Conservation (phyloP, 495 filamentous ascomycete species). For the Lasiosphaeria ovina region DNA sequence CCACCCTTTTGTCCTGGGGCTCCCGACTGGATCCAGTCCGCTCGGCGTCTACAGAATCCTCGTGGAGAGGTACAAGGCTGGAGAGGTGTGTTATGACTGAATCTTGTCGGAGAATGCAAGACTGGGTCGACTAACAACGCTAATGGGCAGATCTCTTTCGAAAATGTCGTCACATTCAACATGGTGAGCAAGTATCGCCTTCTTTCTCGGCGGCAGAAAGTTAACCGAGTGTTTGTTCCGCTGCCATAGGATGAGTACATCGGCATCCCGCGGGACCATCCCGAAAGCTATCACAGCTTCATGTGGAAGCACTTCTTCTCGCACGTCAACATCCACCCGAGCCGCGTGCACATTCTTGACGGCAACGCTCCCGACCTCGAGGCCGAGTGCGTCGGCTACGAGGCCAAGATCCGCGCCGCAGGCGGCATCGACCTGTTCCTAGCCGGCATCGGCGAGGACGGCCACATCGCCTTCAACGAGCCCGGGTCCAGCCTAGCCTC, state of each 20-base stretch:
- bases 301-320: conserved; percentile 93
- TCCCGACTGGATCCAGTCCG: conserved; percentile 80
- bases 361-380: conserved; percentile 74
- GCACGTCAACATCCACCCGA: conserved; percentile 76
- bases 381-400: conserved; percentile 74
- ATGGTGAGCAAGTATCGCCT: conserved; percentile 59
- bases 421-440: conserved; percentile 86
- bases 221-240: background rate
- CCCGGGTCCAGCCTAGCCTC: conserved; percentile 77
- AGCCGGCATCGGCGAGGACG: conserved; percentile 80
- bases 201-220: background rate
- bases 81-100: conserved; percentile 44
- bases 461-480: conserved; percentile 89
- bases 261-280: conserved; percentile 75
- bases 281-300: conserved; percentile 82
- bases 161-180: conserved; percentile 87
- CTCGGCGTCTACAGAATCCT: conserved; percentile 75
- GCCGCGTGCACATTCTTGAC: conserved; percentile 82
- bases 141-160: conserved; percentile 64
- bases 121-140: background rate
- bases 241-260: conserved; percentile 75
- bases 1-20: conserved; percentile 77
- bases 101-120: background rate
- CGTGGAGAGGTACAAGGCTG: conserved; percentile 71
- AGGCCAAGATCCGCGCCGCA: conserved; percentile 68